Evolutionary conservation across 768 basidiomycete genomes (phyloP).

Genomic region (Lactarius trivialis): DNA sequence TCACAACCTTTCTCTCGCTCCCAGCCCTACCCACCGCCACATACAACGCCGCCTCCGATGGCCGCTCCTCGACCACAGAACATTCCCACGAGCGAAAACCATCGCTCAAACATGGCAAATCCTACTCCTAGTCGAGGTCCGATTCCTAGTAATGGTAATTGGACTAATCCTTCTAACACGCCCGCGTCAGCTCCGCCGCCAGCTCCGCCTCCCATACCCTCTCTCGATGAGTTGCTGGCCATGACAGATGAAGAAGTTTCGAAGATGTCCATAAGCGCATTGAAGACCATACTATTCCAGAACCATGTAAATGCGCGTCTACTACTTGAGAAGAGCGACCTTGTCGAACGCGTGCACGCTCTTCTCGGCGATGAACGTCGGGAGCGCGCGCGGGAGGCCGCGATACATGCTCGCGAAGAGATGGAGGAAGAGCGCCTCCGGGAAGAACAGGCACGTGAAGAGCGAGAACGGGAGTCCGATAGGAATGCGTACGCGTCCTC

Average conservation of each 20-base stretch:
- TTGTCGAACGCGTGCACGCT: slow-evolving; percentile 62
- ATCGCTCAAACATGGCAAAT: slow-evolving; percentile 4
- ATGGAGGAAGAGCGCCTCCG: slow-evolving; percentile 28
- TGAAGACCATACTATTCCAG: slow-evolving; percentile 74
- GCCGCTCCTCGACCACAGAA: slow-evolving; percentile 5
- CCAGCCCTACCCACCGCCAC: slow-evolving; percentile 20
- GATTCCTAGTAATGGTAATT: slow-evolving; percentile 2
- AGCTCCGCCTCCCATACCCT: slow-evolving; percentile 35
- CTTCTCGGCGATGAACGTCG: slow-evolving; percentile 59
- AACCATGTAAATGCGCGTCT: slow-evolving; percentile 64
- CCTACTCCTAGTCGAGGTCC: slow-evolving; percentile 1
- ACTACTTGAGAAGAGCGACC: slow-evolving; percentile 79
- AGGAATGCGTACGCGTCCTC: background rate
- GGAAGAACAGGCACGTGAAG: slow-evolving; percentile 26
- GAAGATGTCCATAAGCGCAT: slow-evolving; percentile 55
- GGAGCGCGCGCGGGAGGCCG: slow-evolving; percentile 44
- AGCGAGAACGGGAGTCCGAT: slow-evolving; percentile 8
- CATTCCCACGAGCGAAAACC: background rate
- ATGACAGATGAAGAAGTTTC: slow-evolving; percentile 53
- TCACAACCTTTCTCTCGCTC: slow-evolving; percentile 22
- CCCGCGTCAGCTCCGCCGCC: slow-evolving; percentile 10
- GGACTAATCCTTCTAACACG: background rate
- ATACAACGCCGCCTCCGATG: slow-evolving; percentile 19
- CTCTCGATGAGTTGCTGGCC: slow-evolving; percentile 61
- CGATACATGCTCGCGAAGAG: slow-evolving; percentile 32